Conservation (phyloP, 345 rosid genomes). For the Citrus unshiu region DNA sequence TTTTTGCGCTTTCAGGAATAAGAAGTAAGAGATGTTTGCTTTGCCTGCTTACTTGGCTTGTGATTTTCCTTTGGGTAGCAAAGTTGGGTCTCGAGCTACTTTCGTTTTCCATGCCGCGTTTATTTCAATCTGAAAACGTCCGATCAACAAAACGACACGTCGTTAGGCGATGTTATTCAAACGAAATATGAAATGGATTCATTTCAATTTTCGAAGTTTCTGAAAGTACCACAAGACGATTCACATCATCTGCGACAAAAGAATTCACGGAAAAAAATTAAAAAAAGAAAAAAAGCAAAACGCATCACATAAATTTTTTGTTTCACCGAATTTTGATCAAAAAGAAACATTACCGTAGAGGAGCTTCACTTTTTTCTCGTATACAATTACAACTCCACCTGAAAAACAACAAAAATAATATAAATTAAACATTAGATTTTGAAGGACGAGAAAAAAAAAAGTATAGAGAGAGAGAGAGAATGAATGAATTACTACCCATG, state of each 20-base stretch:
- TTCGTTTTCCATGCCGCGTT: slow-evolving; percentile 81
- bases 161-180: background rate
- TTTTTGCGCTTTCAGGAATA: background rate
- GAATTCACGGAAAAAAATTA: background rate
- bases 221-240: slow-evolving; percentile 63
- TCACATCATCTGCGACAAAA: slow-evolving; percentile 63
- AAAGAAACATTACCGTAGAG: slow-evolving; percentile 50
- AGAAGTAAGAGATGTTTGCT: background rate
- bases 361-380: slow-evolving; percentile 83
- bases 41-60: slow-evolving; percentile 56
- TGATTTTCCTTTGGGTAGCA: slow-evolving; percentile 64
- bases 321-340: background rate
- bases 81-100: slow-evolving; percentile 50
- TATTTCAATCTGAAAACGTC: slow-evolving; percentile 54
- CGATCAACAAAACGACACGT: background rate
- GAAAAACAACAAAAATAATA: background rate
- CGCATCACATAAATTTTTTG: background rate
- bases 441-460: background rate
- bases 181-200: background rate
- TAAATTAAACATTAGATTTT: background rate
- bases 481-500: slow-evolving; percentile 50
- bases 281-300: background rate
- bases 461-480: background rate
- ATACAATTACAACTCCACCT: slow-evolving; percentile 97
- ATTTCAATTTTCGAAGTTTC: background rate